A percentile compares a stretch with the other conserved stretches of the same genome.
Conservation (phyloP, 2,329 filamentous ascomycete genomes). For the Sclerotinia glacialis region DNA sequence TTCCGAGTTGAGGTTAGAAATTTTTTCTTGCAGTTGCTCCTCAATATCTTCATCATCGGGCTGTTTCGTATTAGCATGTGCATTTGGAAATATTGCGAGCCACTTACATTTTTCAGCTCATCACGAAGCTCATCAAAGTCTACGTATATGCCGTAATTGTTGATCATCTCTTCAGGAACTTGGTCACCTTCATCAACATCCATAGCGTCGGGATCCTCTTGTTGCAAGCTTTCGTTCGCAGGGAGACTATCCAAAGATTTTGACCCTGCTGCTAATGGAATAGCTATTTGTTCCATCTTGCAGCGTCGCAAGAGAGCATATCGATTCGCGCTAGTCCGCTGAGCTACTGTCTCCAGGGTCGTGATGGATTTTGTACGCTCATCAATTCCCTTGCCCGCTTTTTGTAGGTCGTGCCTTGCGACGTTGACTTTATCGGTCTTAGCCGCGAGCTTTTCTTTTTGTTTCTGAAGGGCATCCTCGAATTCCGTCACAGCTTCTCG, state of each 20-base stretch:
- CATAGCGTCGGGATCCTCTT: conserved; percentile 83
- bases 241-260: conserved; percentile 74
- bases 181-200: conserved; percentile 77
- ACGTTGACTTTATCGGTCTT: conserved; percentile 75
- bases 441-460: conserved; percentile 64
- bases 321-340: conserved; percentile 78
- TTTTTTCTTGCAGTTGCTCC: conserved; percentile 72
- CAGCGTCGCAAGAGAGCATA: conserved; percentile 83
- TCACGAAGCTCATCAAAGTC: conserved; percentile 81
- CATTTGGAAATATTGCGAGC: conserved; percentile 38
- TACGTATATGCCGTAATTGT: conserved; percentile 89
- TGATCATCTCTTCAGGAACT: conserved; percentile 63
- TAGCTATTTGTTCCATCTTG: conserved; percentile 87
- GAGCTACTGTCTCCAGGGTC: conserved; percentile 77
- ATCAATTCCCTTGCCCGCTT: conserved; percentile 81
- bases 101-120: conserved; percentile 73
- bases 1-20: conserved; percentile 69
- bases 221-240: conserved; percentile 77
- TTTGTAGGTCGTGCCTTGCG: conserved; percentile 76
- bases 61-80: conserved; percentile 43
- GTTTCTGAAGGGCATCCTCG: conserved; percentile 66
- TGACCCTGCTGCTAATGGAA: conserved; percentile 74
- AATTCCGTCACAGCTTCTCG: conserved; percentile 75
- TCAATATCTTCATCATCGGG: conserved; percentile 69
- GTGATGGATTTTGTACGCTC: conserved; percentile 69